A percentile compares a stretch with the other conserved stretches of the same genome.
Evolutionary conservation across 1,284 basidiomycete genomes (phyloP).

Genomic region (Moesziomyces sp.): DNA sequence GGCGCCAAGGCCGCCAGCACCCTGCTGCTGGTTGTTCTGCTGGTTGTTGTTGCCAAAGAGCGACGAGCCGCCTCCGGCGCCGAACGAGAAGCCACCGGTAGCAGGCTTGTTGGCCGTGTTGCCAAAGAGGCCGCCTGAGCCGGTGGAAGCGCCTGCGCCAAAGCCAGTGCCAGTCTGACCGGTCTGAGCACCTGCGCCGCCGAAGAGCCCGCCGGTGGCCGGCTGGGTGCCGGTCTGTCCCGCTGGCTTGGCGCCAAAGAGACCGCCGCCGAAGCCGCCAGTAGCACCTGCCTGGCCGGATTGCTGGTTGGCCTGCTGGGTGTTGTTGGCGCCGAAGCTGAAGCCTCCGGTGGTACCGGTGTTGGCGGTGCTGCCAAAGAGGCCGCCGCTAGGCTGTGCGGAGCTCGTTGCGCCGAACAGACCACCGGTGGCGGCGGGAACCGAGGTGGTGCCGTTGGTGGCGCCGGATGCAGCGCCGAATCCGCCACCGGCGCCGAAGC

Average conservation of each 20-base stretch:
- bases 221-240: conserved; percentile 51
- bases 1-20: conserved; percentile 34
- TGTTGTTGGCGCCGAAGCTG: conserved; percentile 48
- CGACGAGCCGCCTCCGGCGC: conserved; percentile 60
- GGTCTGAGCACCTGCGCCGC: conserved; percentile 35
- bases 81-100: conserved; percentile 52
- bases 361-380: conserved; percentile 38
- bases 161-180: conserved; percentile 63
- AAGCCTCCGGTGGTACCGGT: conserved; percentile 44
- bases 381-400: conserved; percentile 49
- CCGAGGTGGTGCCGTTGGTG: conserved; percentile 40
- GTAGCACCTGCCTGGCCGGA: conserved; percentile 39
- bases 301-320: conserved; percentile 39
- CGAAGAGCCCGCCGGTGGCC: conserved; percentile 68
- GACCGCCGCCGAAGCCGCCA: conserved; percentile 55
- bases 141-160: conserved; percentile 30
- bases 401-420: conserved; percentile 68
- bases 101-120: conserved; percentile 46
- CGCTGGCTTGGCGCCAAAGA: conserved; percentile 63
- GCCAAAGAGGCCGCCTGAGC: conserved; percentile 68
- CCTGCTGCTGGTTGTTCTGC: conserved; percentile 41
- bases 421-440: conserved; percentile 66
- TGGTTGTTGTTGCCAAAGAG: conserved; percentile 51
- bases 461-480: conserved; percentile 46
- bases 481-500: conserved; percentile 52